Conservation (phyloP, 768 basidiomycete genomes). For the Hericium coralloides region DNA sequence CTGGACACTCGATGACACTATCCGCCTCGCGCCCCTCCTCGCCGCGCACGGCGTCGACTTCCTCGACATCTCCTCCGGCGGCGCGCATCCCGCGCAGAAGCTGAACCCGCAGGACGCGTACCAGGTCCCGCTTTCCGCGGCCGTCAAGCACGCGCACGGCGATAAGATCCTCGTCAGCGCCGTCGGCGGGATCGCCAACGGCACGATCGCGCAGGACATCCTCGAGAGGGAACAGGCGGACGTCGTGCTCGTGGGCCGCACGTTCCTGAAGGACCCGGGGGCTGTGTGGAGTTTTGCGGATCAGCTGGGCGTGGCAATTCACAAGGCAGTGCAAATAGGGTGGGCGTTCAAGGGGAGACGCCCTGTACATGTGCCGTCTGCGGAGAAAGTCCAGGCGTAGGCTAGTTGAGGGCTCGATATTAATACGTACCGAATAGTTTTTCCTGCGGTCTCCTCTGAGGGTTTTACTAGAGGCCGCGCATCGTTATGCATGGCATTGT, state of each 20-base stretch:
- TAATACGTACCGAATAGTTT: no score
- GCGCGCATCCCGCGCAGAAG: constrained; percentile 36
- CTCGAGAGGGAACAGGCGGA: constrained; percentile 53
- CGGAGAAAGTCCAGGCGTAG: no score
- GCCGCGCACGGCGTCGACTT: constrained; percentile 65
- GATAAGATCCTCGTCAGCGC: constrained; percentile 15
- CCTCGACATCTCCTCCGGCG: constrained; percentile 64
- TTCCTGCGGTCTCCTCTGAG: no score
- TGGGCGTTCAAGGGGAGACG: constrained; percentile 35
- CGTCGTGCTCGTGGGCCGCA: constrained; percentile 26
- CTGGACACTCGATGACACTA: constrained; percentile 65
- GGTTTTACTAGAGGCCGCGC: no score
- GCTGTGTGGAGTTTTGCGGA: constrained; percentile 43
- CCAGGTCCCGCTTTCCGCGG: constrained; percentile 48
- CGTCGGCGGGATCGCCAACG: constrained; percentile 49
- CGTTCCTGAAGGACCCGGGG: constrained; percentile 55
- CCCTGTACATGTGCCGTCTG: no score
- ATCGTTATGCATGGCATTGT: no score
- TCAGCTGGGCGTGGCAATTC: constrained; percentile 39
- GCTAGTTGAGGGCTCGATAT: no score
- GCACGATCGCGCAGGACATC: constrained; percentile 45
- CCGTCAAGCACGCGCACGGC: constrained; percentile 38
- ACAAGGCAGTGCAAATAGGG: constrained; percentile 41
- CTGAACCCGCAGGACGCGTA: constrained; percentile 24
- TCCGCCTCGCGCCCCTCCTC: constrained; percentile 49